Conservation (phyloP, 768 basidiomycete genomes). For the Psilocybe tampanensis region DNA sequence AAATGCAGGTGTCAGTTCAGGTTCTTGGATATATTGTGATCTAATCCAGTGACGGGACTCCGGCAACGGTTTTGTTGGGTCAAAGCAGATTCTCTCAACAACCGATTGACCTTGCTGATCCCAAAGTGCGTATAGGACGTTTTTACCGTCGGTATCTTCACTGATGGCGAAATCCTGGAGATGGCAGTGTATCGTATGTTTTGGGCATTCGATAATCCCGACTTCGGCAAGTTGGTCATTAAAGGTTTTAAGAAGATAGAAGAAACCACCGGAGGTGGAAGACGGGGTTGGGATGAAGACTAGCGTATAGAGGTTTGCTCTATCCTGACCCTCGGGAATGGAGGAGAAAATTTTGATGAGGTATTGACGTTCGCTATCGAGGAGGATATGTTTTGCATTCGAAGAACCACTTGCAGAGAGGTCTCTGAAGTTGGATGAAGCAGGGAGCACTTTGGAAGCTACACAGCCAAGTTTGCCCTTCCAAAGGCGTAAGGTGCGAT, state of each 20-base stretch:
- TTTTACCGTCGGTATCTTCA: conserved; percentile 49
- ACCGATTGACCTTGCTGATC: conserved; percentile 78
- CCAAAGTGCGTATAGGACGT: conserved; percentile 73
- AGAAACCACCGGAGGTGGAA: conserved; percentile 74
- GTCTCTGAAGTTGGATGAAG: conserved; percentile 20
- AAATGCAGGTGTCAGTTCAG: conserved; percentile 81
- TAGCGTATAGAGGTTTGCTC: conserved; percentile 52
- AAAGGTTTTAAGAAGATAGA: conserved; percentile 63
- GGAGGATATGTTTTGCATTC: conserved; percentile 39
- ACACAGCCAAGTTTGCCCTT: conserved; percentile 74
- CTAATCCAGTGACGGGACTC: conserved; percentile 49
- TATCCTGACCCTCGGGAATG: conserved; percentile 45
- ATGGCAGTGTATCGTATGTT: conserved; percentile 63
- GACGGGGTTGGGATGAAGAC: conserved; percentile 75
- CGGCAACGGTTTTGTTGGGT: conserved; percentile 38
- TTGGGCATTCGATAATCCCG: conserved; percentile 61
- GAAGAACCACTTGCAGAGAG: conserved; percentile 16
- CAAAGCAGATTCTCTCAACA: conserved; percentile 58
- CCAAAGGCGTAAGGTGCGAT: conserved; percentile 86
- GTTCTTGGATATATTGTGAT: conserved; percentile 66
- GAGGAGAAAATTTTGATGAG: conserved; percentile 66
- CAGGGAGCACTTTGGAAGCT: conserved; percentile 54
- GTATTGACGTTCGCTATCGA: conserved; percentile 63
- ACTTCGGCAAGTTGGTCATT: conserved; percentile 62
- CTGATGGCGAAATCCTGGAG: conserved; percentile 77